Base-by-base conservation (phyloP, 106 monocot species). In the Dendrobium nobile region DNA sequence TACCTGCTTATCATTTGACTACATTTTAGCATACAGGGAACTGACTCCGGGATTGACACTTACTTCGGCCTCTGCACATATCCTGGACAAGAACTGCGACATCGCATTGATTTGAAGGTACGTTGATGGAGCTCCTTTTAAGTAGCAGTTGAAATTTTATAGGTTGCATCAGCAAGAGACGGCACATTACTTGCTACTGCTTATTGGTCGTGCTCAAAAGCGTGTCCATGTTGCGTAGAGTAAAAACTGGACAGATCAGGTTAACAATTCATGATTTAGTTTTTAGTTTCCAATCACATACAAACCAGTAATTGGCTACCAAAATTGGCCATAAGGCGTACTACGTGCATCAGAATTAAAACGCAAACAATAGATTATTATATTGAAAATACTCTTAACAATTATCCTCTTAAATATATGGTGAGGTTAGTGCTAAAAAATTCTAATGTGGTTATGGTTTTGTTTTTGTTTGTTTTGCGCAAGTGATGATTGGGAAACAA, bases 51-150 rank as follows among this genome's bases (percentile, higher is more conserved):
- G 42, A 93, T 99, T 75, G 98, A 99, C 80, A 99, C 98, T 78
- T 95, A 99, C 80, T 95, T 99, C 85, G 98, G 98, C 78, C 84
- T 99, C 72, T 99, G 92, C 78, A 93, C 98, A 73, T 93, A 93
- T 86, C 93, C 89, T 82, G 95, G 90, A 77, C 77, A 58, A 64
- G 98, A 95, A 51, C 59, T 64, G 67, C 84, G 98, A 42, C 90
- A 91, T 82, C 92, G 98, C 15, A 95, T 95, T 78, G 98, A 99
- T 87, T 72, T 99, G 0, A 99, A 99, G 88, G 98, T 93, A 81
- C 41, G 61, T 27, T 59, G 2, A 15, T 74, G 44, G 67, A 51
- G 27, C 15, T 80, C 17, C n/a, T 47, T 31, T 72, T 67, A 33
- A 79, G 31, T 45, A 22, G 4, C 8, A 22, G 27, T 10, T 26